Conservation (phyloP, 257 asterid genomes). For the Solanum sejunctum region DNA sequence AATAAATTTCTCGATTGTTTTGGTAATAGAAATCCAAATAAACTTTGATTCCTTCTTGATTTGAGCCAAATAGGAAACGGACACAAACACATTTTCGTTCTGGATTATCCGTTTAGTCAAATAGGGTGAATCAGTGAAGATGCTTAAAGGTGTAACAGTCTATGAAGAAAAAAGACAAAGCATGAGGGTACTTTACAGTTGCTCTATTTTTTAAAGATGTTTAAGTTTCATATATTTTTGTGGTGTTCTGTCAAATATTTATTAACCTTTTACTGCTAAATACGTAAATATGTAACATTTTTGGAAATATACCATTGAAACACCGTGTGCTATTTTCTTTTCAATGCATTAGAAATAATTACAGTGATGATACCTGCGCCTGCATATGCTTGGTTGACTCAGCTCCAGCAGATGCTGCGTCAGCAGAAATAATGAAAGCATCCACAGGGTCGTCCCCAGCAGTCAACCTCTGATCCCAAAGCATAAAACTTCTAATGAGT, state of each 20-base stretch:
- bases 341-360: background rate
- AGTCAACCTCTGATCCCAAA: constrained; percentile 46
- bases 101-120: background rate
- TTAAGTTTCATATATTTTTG: background rate
- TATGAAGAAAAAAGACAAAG: background rate
- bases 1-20: background rate
- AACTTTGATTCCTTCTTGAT: background rate
- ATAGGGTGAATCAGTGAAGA: background rate
- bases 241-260: background rate
- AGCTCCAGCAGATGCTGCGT: constrained; percentile 82
- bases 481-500: background rate
- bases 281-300: background rate
- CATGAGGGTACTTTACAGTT: background rate
- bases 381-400: constrained; percentile 79
- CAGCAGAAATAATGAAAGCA: constrained; percentile 71
- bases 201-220: background rate
- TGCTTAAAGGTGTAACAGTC: background rate
- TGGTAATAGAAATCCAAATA: background rate
- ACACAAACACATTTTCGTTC: background rate
- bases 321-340: background rate
- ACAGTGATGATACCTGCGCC: constrained; percentile 53
- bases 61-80: background rate
- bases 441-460: constrained; percentile 70
- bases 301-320: background rate
- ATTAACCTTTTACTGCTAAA: background rate